Evolutionary conservation across 2,329 filamentous ascomycete species (phyloP), one percentile per base, ranked within the genome.

Genomic region (Colletotrichum somersetense): DNA sequence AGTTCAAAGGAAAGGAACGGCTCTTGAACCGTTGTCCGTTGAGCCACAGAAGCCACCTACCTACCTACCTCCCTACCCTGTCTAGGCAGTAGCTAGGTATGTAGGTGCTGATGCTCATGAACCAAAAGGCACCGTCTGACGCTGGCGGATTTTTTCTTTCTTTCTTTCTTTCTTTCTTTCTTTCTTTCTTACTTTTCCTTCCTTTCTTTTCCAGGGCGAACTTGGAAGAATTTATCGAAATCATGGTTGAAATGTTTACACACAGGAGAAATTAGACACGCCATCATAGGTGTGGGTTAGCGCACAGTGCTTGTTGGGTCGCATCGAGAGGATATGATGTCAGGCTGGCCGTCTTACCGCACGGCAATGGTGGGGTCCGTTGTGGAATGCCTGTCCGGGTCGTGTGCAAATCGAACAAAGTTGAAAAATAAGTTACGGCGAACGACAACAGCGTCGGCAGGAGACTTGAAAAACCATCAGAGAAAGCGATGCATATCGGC

Each of bases 31-130:
- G 66, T 65, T 68, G 14, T 64, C 30, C 40, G 42, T 56, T 33
- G 61, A 42, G 56, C 59, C 52, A 52, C 61, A 38, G 33, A 64
- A 63, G 50, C 66, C 58, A 63, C n/a, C 23, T n/a, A 14, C 26
- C 26, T 26, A 26, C 26, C 26, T 26, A 26, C 26, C 26, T 26
- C 26, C 26, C 26, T 26, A 20, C 55, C 12, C 12, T 35, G 12
- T 18, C 7, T 35, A 56, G 44, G 44, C 20, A n/a, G 4, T 11
- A 18, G 40, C 12, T 8, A 42, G 40, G 40, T 44, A 20, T 44
- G 42, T 44, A 16, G 6, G 16, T 18, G 20, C 6, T 18, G n/a
- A 20, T 46, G 18, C 44, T 26, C 20, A 55, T 16, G 26, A 55
- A 55, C 52, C 26, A 55, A 26, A 7, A 18, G 16, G 16, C 30